A percentile compares a stretch with the other conserved stretches of the same genome.
phyloP scores from a whole-genome alignment of 1,139 yeast genomes.

The Nakaseomyces bracarensis region DNA sequence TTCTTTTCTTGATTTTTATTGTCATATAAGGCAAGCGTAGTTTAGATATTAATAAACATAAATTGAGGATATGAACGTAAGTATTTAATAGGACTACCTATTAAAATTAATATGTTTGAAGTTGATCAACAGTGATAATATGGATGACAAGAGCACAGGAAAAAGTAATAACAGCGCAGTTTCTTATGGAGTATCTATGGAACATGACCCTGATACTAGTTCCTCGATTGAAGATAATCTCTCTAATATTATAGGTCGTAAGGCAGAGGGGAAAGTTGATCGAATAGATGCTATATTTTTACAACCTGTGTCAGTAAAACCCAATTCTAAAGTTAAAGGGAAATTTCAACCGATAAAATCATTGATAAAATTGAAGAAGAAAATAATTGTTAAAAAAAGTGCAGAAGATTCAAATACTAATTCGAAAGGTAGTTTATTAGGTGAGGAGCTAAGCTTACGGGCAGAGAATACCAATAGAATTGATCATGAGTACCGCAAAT shows the following conservation, averaged over 20 bases:
- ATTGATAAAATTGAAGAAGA: background rate
- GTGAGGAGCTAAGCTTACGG: slow-evolving; percentile 1
- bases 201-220: background rate
- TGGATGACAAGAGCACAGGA: background rate
- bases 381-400: background rate
- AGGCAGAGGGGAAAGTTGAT: background rate
- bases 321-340: background rate
- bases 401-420: background rate
- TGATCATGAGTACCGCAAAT: slow-evolving; percentile 6
- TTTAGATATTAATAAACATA: no score
- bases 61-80: no score
- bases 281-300: slow-evolving; percentile 1
- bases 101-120: background rate
- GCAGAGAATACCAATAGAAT: background rate
- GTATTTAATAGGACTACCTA: no score
- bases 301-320: background rate
- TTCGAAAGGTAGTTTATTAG: background rate
- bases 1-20: no score
- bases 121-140: background rate
- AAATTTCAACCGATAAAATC: background rate
- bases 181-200: background rate
- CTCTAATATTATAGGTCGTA: background rate
- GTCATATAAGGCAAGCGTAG: no score
- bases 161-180: background rate
- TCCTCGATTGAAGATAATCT: slow-evolving; percentile 5